Evolutionary conservation across 1,139 yeast species (phyloP), one percentile per base, ranked within the genome.

Genomic region (Yamadazyma atmosphaerica): DNA sequence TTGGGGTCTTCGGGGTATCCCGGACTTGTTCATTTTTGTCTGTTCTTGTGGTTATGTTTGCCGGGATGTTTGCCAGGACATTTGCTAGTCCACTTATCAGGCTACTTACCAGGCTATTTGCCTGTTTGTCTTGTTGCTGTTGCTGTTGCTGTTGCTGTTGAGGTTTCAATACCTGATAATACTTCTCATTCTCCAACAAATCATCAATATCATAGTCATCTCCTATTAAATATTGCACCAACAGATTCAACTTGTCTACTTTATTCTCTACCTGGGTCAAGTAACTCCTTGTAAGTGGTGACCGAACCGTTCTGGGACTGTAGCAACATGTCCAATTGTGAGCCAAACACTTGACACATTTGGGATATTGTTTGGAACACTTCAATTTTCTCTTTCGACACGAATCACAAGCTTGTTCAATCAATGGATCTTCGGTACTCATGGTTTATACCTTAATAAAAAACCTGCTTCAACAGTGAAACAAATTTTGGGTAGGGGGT

Each of bases 271-370:
- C 89, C 39, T 77, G 77, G 9, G 95, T 86, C 47, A 87, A 66
- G 63, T 84, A 85, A 14, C 85, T 88, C 50, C 96, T 68, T 0
- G 96, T 87, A 44, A 87, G 65, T 0, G 96, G 96, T 6, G 90
- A 81, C 42, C 96, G 66, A 23, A 84, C 83, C 2, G 84, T 76
- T 45, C 86, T 69, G 11, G 96, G 96, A 19, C 86, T 79, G 58
- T 87, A 87, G 4, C 77, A 65, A 60, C 96, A 87, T 34, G 75
- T 74, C 85, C 95, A 83, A 31, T 74, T 70, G 55, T 86, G 88
- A 40, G 77, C 80, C 13, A 72, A 61, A 62, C 96, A 87, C 56
- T 86, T 86, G 34, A 83, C 68, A 56, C 96, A 87, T 47, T 77
- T 77, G 4, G 96, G 96, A 28, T 63, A 71, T 47, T 83, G 88